Evolutionary conservation across 768 basidiomycete species (phyloP), one percentile per base, ranked within the genome.

Genomic region (Termitomyces titanicus): DNA sequence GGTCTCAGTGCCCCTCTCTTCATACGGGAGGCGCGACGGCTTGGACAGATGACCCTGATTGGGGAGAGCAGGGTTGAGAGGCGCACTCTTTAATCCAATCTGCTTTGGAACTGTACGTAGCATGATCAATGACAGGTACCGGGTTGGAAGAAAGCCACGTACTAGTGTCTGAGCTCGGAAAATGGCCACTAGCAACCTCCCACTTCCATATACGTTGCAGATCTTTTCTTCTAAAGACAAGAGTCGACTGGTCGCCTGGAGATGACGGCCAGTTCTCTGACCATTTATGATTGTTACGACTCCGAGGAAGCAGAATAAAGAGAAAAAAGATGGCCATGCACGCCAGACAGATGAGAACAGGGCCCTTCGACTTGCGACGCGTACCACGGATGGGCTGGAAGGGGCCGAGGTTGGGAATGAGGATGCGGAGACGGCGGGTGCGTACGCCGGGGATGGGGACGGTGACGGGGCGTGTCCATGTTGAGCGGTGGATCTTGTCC

Each of bases 171-270:
- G 73, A 75, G 66, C 88, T 90, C 22, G 94, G 94, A 72, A 88
- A 89, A 72, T 95, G 93, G 6, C 94, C 94, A 61, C 89, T 89
- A 39, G 85, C 80, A 53, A 97, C 79, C 75, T 96, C 94, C 94
- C 94, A 97, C 58, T 83, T 80, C 94, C 94, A 97, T 66, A 98
- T 88, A 66, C 83, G 79, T 68, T 88, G 88, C 29, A 95, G 68
- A 63, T 94, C 88, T 39, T 85, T 76, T 25, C 84, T 77, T 38
- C 74, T 73, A 62, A 82, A 92, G 35, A 90, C 86, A 25, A 92
- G 78, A 35, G 90, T 90, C 2, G 89, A 74, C 15, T 81, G 73
- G 33, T 86, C 78, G 2, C 68, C 64, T 22, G 61, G 20, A 1
- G 34, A 3, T 17, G 63, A 59, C 54, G 60, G 70, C 71, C 78